Evolutionary conservation across 257 asterid genomes (phyloP), one percentile per base, ranked within the genome.

Genomic region (Fraxinus excelsior): DNA sequence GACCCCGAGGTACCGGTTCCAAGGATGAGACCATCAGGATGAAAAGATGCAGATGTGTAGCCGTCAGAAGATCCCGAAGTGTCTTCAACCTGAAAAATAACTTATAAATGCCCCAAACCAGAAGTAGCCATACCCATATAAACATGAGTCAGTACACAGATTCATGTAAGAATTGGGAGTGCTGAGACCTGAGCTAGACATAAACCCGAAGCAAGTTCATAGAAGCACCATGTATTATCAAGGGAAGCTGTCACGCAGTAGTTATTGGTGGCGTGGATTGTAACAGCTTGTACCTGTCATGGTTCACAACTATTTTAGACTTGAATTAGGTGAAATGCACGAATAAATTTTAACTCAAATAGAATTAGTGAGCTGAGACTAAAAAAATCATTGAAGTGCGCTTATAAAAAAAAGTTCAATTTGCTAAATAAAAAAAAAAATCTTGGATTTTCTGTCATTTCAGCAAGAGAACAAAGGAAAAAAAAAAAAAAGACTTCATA

Each of bases 1-100:
- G 92, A 77, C 34, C 87, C 91, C 28, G 94, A 76, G 60, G 98
- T 93, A 81, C 99, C 99, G 71, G 97, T 94, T 75, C 99, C 99
- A 69, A 96, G 96, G 84, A 96, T 93, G 69, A 93, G 96, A 72
- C 99, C 99, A 88, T 96, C 98, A 72, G 99, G 99, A 78, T 96
- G 99, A 86, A 96, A 93, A 79, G 99, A 92, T 66, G 99, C 97
- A 67, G 98, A 90, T 21, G 98, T 88, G 80, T 86, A 96, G 72
- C 97, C 98, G 73, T 87, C 96, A 73, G 90, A 76, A 81, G 92
- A 79, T 81, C 83, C 97, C 64, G 96, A 85, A 74, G 90, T 46
- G 80, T 93, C 97, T 62, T 87, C 91, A 58, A 93, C 97, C 99
- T 95, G 87, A 78, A 84, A 77, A 82, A 80, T 12, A 51, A 76